Base-by-base conservation (phyloP, 2,329 filamentous ascomycete genomes). In the Clonostachys rosea region DNA sequence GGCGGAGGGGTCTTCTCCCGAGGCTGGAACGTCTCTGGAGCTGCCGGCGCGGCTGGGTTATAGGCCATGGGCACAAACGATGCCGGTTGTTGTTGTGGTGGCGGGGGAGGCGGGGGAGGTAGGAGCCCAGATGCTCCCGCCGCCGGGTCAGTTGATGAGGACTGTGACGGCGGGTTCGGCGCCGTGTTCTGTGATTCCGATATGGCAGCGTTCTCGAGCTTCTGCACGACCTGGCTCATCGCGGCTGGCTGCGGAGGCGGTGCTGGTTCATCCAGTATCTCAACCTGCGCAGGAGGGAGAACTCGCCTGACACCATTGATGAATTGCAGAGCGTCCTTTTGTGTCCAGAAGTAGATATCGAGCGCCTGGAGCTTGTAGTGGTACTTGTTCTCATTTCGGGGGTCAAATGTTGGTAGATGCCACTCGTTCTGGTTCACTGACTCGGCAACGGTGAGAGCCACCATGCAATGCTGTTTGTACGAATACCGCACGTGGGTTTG, bases 1-100 rank as follows among this genome's bases (percentile, higher is more conserved):
- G 85, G 86, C 5, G 88, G 87, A 2, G 87, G 88, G 1, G 88
- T 92, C 74, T 91, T 91, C 64, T 91, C 88, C 43, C 88, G 78
- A 61, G 88, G 81, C 17, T 77, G 73, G 45, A 91, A 82, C 18
- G 79, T 74, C 62, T 91, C 87, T 1, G 87, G 86, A 0, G 86
- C 86, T 1, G 86, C 76, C 5, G 88, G 88, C 2, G 87, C 87
- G 1, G 88, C 87, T 4, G 88, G 88, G 59, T 91, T 91, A 60
- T 91, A 91, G 3, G 86, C 79, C 69, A 89, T 82, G 1, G 85
- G 84, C 8, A 67, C 73, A 54, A 83, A 85, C 56, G 58, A 74
- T 34, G 69, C 57, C n/a, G 71, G 64, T 49, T 62, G 62, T 34
- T 41, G 34, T 11, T 55, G 36, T 3, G 55, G 47, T 13, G 53